Base-by-base conservation (phyloP, 768 basidiomycete genomes). In the Tulasnella sp. region DNA sequence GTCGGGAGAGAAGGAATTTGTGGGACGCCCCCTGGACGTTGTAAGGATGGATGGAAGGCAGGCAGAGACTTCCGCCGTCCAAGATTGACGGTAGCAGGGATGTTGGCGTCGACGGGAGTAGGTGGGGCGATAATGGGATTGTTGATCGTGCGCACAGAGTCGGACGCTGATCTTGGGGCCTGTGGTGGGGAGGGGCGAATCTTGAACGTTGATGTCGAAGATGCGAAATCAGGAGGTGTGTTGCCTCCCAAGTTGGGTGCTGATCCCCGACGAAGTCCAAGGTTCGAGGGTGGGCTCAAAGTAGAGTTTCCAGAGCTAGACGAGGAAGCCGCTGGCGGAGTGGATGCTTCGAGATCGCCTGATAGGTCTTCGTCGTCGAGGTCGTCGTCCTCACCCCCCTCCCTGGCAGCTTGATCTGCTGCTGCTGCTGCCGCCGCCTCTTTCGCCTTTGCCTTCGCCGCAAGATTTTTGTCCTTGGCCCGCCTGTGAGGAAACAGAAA, bases 381-480 rank as follows among this genome's bases (percentile, higher is more conserved):
- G 41, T 37, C 69, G 41, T 50, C 74, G 41, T 77, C 75, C 37
- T 46, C 81, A 12, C 2, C 24, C n/a, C 34, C 60, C n/a, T 76
- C 82, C 7, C n/a, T 42, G 22, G n/a, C 58, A 14, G 50, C 72
- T 40, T 48, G 64, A 34, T 46, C 54, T 20, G 34, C 82, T 50
- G 77, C 18, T 24, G 76, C 64, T 34, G 34, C 77, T 44, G 54
- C 60, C 50, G 40, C 73, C 40, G 44, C 60, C 72, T 80, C 64
- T 31, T 73, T 72, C 46, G 74, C 69, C 77, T 77, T 60, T 76
- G 86, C 86, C 91, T 93, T 84, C 18, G 87, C 88, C 74, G 87
- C 90, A 87, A 88, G 83, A 84, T 88, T 90, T 85, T 96, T 96
- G 85, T 94, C 93, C 86, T 96, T 96, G 77, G 95, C 95, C 79